Conservation (phyloP, 2,329 filamentous ascomycete species). For the Neonectria neomacrospora region DNA sequence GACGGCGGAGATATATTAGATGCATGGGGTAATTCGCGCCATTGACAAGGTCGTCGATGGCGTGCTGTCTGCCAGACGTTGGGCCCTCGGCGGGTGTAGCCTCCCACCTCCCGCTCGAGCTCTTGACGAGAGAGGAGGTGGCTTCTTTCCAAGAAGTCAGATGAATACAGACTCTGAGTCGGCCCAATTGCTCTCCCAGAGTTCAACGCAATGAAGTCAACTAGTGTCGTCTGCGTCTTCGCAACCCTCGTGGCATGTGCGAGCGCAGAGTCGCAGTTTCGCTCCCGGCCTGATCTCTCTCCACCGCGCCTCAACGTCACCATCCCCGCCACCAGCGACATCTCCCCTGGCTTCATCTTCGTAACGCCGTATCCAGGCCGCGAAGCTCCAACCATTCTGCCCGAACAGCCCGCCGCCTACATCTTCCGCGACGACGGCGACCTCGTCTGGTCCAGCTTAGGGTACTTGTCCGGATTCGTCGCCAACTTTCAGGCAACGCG, state of each 20-base stretch:
- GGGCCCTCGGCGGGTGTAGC: not conserved
- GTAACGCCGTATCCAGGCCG: constrained; percentile 50
- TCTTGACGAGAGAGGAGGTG: not conserved
- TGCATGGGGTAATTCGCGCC: constrained; percentile 16
- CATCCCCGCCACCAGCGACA: constrained; percentile 51
- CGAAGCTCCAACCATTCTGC: constrained; percentile 51
- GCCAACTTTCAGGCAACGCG: constrained; percentile 62
- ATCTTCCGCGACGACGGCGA: constrained; percentile 66
- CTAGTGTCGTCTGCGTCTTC: constrained; percentile 7
- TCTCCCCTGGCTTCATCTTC: constrained; percentile 57
- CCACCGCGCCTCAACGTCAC: constrained; percentile 50
- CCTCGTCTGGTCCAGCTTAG: constrained; percentile 67
- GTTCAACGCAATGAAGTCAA: constrained; percentile 15
- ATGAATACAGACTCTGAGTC: not conserved
- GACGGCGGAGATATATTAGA: constrained; percentile 12
- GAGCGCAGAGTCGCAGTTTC: constrained; percentile 37
- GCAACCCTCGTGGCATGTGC: constrained; percentile 2
- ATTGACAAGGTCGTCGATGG: constrained; percentile 16
- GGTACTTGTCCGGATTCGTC: constrained; percentile 61
- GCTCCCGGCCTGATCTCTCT: constrained; percentile 36
- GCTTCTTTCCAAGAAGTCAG: not conserved
- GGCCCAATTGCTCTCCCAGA: not conserved
- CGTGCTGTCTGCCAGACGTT: constrained; percentile 14
- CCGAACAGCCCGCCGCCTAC: constrained; percentile 63
- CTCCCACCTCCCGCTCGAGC: not conserved